Conservation (phyloP, 2,329 filamentous ascomycete genomes). For the Didymella pinodella region DNA sequence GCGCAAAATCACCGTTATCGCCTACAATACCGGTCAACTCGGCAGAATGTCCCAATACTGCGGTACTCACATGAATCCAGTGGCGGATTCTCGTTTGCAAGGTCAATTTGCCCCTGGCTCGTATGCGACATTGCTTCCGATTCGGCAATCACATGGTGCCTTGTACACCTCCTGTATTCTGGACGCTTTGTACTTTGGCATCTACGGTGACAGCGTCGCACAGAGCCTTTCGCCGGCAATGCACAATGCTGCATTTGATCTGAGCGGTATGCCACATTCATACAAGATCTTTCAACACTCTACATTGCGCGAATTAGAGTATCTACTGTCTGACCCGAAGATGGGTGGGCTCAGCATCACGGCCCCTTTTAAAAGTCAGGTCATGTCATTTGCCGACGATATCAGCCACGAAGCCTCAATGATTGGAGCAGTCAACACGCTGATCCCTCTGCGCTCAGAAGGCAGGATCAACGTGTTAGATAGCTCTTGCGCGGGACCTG, state of each 20-base stretch:
- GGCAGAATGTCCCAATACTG: conserved; percentile 1
- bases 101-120: neutral
- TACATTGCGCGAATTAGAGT: neutral
- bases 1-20: conserved; percentile 1
- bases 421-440: conserved; percentile 4
- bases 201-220: conserved; percentile 3
- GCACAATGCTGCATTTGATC: conserved; percentile 8
- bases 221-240: conserved; percentile 8
- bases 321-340: neutral
- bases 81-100: neutral
- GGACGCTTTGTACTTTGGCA: conserved; percentile 4
- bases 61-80: neutral
- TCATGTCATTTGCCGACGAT: neutral
- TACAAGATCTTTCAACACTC: conserved; percentile 3
- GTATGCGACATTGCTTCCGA: neutral
- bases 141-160: conserved; percentile 1
- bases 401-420: conserved; percentile 4
- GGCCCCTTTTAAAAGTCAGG: conserved; percentile 5
- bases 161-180: conserved; percentile 5
- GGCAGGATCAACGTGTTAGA: neutral
- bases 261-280: conserved; percentile 1
- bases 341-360: conserved; percentile 5
- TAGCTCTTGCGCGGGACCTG: neutral
- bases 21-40: conserved; percentile 4
- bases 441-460: conserved; percentile 1